Base-by-base conservation (phyloP, 371 early-diverging fungal species). In the Furculomyces boomerangus region DNA sequence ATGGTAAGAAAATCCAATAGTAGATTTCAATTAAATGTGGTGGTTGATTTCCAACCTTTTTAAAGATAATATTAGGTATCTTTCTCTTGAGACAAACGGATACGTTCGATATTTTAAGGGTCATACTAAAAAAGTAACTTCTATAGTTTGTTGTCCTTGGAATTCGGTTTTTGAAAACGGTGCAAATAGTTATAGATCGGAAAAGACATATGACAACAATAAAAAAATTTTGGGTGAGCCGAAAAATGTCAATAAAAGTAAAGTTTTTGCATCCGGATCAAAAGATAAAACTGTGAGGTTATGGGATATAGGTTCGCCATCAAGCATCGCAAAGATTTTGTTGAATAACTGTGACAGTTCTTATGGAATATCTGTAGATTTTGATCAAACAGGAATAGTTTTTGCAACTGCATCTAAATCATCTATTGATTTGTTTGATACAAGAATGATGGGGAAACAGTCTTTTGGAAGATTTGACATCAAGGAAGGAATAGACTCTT, bases 41-140 rank as follows among this genome's bases (percentile, higher is more conserved):
- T n/a, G n/a, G n/a, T n/a, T 43, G 10, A n/a, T 20, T 43, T 43
- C 22, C 10, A 43, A 43, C 10, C 22, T 43, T 8, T 49, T 25
- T 25, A 31, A 10, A 49, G 84, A 95, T 63, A 82, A 84, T 0
- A 73, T 95, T 16, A 71, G 94, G 59, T 93, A 93, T 63, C 72
- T 95, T 28, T 92, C 92, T 13, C 62, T 88, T 10, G 86, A 89
- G 57, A 91, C 91, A 46, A 95, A 95, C 67, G 81, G 84, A 69
- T 95, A 83, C 55, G 73, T 94, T 48, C 73, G 87, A 20, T 94
- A 93, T 65, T 95, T 92, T 68, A 70, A 71, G 30, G 96, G 93
- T 1, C 96, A 95, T 60, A 78, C 70, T 28, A 72, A 71, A 43
- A 30, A 31, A n/a, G 69, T 67, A 2, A 62, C 61, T 2, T 51